phyloP scores from a whole-genome alignment of 371 early-diverging fungal genomes.

The Dinochytrium kinnereticum region DNA sequence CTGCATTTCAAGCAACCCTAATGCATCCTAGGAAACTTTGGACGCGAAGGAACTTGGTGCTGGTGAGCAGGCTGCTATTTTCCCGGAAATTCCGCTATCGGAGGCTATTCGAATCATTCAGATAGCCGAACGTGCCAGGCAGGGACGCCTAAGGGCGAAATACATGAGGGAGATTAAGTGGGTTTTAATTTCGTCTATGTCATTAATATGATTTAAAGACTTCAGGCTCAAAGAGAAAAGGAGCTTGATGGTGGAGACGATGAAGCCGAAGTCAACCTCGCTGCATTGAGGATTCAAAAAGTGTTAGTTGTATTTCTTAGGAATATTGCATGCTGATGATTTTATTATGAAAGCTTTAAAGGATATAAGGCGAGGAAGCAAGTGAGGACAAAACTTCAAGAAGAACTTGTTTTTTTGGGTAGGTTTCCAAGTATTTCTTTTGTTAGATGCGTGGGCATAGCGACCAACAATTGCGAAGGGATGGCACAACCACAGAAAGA shows the following conservation, averaged over 20 bases:
- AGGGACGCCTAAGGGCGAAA: constrained; percentile 60
- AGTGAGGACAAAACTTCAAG: constrained; percentile 37
- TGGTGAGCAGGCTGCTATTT: constrained; percentile 43
- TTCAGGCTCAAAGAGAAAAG: constrained; percentile 57
- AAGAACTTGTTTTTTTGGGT: constrained; percentile 58
- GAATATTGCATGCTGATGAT: no score
- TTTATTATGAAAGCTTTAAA: no score
- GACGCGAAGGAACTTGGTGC: constrained; percentile 47
- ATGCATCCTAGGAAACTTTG: constrained; percentile 38
- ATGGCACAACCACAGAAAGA: constrained; percentile 38
- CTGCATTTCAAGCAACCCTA: background rate
- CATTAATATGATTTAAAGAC: constrained; percentile 25
- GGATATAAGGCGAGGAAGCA: constrained; percentile 52
- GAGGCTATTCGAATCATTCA: constrained; percentile 60
- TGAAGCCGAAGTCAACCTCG: constrained; percentile 52
- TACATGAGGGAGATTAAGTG: constrained; percentile 63
- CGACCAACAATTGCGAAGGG: constrained; percentile 18
- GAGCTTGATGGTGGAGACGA: constrained; percentile 56
- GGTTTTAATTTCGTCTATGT: background rate
- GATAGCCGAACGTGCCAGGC: constrained; percentile 59
- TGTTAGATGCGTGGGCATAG: background rate
- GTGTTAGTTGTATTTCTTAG: constrained; percentile 51
- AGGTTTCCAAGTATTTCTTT: constrained; percentile 7
- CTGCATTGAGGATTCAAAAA: constrained; percentile 57
- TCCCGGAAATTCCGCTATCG: constrained; percentile 45